Conservation (phyloP, 2,329 filamentous ascomycete genomes). For the Neofusicoccum cordaticola region DNA sequence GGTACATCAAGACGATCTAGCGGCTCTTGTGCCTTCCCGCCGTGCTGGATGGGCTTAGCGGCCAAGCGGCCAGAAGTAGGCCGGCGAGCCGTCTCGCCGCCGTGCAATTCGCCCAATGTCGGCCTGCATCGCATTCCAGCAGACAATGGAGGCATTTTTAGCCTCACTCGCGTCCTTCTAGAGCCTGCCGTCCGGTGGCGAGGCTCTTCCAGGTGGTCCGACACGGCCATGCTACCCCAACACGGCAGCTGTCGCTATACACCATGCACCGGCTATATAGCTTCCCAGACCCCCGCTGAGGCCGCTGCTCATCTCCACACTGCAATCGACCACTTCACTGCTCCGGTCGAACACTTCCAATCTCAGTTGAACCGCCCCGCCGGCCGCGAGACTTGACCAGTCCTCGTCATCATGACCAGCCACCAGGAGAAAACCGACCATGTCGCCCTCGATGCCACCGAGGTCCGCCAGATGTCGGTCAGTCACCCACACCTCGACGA, state of each 20-base stretch:
- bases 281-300: not conserved
- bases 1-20: not conserved
- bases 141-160: not conserved
- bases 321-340: not conserved
- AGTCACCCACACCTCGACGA: not conserved
- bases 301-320: not conserved
- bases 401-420: not conserved
- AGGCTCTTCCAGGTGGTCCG: not conserved
- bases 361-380: not conserved
- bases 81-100: not conserved
- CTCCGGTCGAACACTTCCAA: not conserved
- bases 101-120: not conserved
- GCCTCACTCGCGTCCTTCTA: not conserved
- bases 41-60: not conserved
- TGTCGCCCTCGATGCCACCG: not conserved
- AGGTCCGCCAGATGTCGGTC: not conserved
- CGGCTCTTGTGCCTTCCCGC: not conserved
- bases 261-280: slow-evolving; percentile 1
- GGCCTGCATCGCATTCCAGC: not conserved
- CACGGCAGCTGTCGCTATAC: not conserved
- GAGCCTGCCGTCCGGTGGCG: not conserved
- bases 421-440: not conserved
- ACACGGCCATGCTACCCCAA: not conserved
- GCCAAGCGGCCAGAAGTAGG: not conserved
- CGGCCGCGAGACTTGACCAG: not conserved